Base-by-base conservation (phyloP, 768 basidiomycete species). In the Dioszegia hungarica region DNA sequence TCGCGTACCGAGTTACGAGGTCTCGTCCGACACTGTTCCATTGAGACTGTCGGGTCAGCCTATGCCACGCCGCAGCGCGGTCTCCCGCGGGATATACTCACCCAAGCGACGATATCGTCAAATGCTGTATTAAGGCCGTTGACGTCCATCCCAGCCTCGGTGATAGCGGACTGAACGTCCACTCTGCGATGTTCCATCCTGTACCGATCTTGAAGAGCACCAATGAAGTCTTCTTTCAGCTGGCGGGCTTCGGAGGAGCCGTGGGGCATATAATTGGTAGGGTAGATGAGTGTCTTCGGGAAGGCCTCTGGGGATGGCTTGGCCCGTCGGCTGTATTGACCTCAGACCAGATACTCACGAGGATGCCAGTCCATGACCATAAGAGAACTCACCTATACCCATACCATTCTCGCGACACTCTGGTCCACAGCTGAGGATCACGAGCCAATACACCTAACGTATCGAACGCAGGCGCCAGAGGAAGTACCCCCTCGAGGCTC, bases 381-480 rank as follows among this genome's bases (percentile, higher is more conserved):
- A n/a, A n/a, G n/a, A n/a, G n/a, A n/a, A n/a, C n/a, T n/a, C n/a
- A n/a, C n/a, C n/a, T n/a, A n/a, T n/a, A n/a, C n/a, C n/a, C 38
- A 6, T 34, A 52, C 50, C 50, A 52, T 12, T 27, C 14, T 20
- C 31, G 33, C 5, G 39, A 20, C 20, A 52, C 15, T 5, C 22
- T 34, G 12, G 50, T 34, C 22, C 58, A 64, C 24, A 47, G 25
- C 20, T 47, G 19, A 2, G 67, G 61, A 44, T 68, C 66, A 33
- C 66, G 51, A 29, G 62, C 59, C 19, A 74, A 46, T 34, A 61
- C 52, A 14, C 70, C 72, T n/a, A 60, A 56, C 3, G 70, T 68
- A 51, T 73, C 71, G 19, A 20, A 39, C 19, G 12, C 47, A 20
- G 27, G 43, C 14, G 55, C 57, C 28, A 64, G 22, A 1, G 71